Evolutionary conservation across 306 rosid species (phyloP).

Genomic region (Quercus aquifolioides): DNA sequence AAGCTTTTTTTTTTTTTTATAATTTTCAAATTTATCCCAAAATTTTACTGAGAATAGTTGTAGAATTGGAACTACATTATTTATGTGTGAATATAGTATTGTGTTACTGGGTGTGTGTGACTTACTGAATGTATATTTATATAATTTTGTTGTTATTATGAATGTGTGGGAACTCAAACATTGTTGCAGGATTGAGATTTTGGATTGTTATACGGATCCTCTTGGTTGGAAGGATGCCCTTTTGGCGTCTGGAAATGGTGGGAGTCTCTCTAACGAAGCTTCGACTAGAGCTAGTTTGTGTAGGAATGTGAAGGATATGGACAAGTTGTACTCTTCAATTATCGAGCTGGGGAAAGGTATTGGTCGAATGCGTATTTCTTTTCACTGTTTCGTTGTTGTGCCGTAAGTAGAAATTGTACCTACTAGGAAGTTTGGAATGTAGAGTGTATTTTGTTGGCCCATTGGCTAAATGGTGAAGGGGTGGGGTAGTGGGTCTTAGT

Average conservation of each 20-base stretch:
- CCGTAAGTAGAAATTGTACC: neutral
- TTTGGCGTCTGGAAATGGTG: conserved; percentile 30
- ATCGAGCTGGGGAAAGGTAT: conserved; percentile 71
- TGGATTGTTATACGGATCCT: conserved; percentile 97
- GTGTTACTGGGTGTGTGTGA: no score
- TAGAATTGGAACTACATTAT: no score
- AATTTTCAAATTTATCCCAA: neutral
- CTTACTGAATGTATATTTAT: neutral
- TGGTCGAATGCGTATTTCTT: neutral
- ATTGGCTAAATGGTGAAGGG: neutral
- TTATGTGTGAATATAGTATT: no score
- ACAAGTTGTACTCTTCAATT: conserved; percentile 45
- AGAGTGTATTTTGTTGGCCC: neutral
- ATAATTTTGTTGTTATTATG: neutral
- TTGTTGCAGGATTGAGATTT: conserved; percentile 67
- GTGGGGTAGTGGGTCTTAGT: neutral
- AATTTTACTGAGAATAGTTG: neutral
- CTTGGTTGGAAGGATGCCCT: conserved; percentile 83
- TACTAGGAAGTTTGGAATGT: neutral
- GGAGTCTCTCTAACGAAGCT: conserved; percentile 32
- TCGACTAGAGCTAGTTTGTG: conserved; percentile 34
- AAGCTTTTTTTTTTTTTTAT: neutral
- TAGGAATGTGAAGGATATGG: conserved; percentile 62
- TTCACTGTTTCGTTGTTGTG: neutral
- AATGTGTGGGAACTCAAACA: neutral